These are phyloP conservation scores for Globisporangium solare DNA, from an alignment of 352 stramenopile species.

Conservation along the genomic window DNA sequence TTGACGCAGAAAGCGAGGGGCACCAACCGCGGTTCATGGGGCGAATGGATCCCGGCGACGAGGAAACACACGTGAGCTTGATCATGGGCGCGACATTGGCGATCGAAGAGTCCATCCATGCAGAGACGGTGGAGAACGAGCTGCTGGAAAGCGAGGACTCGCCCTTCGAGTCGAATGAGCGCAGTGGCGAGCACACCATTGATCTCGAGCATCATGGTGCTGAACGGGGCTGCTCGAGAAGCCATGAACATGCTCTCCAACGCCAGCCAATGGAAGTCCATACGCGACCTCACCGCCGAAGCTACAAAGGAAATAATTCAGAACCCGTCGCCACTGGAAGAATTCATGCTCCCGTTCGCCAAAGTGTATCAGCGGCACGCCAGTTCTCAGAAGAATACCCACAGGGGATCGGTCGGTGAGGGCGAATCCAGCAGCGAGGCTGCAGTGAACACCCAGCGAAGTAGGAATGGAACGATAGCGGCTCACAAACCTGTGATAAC, in stretches of 20 bases:
- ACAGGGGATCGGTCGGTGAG: constrained; percentile 3
- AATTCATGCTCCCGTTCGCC: constrained; percentile 32
- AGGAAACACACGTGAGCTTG: constrained; percentile 75
- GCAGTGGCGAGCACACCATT: not conserved
- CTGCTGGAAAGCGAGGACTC: not conserved
- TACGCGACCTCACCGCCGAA: constrained; percentile 60
- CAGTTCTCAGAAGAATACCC: constrained; percentile 8
- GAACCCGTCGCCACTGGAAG: constrained; percentile 22
- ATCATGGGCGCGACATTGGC: constrained; percentile 80
- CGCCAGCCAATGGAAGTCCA: constrained; percentile 42
- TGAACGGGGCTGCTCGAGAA: constrained; percentile 16
- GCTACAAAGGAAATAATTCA: constrained; percentile 63
- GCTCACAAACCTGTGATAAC: constrained; percentile 8
- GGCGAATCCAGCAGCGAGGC: constrained; percentile 7
- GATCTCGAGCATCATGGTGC: constrained; percentile 10
- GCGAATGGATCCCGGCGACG: constrained; percentile 49
- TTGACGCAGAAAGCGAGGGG: constrained; percentile 38
- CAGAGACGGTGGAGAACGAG: not conserved
- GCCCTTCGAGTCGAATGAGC: constrained; percentile 7
- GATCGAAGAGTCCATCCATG: constrained; percentile 47
- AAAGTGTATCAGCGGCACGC: constrained; percentile 14
- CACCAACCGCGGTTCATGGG: constrained; percentile 38
- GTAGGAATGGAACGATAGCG: not conserved
- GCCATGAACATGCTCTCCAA: constrained; percentile 22
- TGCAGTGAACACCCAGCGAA: constrained; percentile 3